A percentile compares a stretch with the other conserved stretches of the same genome.
Conservation (phyloP, 2,329 filamentous ascomycete genomes). For the Blastomyces gilchristii region DNA sequence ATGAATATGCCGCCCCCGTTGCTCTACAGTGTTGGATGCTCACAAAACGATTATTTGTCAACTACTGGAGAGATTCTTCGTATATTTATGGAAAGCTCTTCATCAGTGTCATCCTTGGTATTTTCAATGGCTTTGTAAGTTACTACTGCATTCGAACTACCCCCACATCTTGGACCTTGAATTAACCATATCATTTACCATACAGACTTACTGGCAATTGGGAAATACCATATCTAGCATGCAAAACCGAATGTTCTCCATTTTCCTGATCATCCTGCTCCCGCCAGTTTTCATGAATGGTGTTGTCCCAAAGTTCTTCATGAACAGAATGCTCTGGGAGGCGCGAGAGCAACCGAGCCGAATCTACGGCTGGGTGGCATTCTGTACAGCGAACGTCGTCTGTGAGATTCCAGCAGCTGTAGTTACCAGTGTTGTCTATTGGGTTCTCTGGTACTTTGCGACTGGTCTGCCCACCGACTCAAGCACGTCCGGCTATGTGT, state of each 20-base stretch:
- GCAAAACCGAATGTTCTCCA: constrained; percentile 68
- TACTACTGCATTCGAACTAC: background rate
- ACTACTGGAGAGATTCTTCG: constrained; percentile 66
- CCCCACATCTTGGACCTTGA: background rate
- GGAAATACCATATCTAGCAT: constrained; percentile 56
- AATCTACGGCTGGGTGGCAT: constrained; percentile 70
- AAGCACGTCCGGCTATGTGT: constrained; percentile 60
- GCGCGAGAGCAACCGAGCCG: constrained; percentile 61
- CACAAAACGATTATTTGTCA: constrained; percentile 58
- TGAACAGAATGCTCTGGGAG: constrained; percentile 62
- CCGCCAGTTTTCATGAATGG: constrained; percentile 63
- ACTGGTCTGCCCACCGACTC: constrained; percentile 57
- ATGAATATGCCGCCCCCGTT: constrained; percentile 57
- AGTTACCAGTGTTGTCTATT: constrained; percentile 57
- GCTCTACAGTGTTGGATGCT: constrained; percentile 54
- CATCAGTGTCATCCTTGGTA: constrained; percentile 57
- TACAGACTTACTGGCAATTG: constrained; percentile 58
- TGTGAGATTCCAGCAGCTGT: constrained; percentile 63
- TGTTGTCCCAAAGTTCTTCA: constrained; percentile 67
- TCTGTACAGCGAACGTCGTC: constrained; percentile 62
- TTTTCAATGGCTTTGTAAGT: constrained; percentile 60
- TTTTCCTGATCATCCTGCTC: constrained; percentile 55
- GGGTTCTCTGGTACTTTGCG: constrained; percentile 67
- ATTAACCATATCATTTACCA: constrained; percentile 3
- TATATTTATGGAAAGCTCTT: constrained; percentile 73